Conservation (phyloP, 805 yeast genomes). For the Yamadazyma insecticola region DNA sequence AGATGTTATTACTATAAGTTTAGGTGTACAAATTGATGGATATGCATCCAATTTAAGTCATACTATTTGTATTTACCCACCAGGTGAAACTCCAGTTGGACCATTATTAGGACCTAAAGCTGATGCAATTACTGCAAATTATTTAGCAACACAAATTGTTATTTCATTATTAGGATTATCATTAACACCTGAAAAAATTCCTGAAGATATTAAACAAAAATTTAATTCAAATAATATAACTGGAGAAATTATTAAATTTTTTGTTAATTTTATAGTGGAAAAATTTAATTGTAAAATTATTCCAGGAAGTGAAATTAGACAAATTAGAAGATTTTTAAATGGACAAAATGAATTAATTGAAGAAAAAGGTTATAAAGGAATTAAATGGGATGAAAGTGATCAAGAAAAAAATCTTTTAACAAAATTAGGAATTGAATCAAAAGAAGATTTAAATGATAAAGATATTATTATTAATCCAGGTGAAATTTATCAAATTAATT, state of each 20-base stretch:
- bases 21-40: constrained; percentile 95
- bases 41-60: constrained; percentile 86
- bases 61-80: constrained; percentile 79
- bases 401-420: constrained; percentile 60
- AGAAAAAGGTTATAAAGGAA: constrained; percentile 90
- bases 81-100: constrained; percentile 58
- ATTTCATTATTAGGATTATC: constrained; percentile 69
- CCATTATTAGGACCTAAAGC: constrained; percentile 84
- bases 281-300: constrained; percentile 79
- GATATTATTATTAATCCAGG: constrained; percentile 72
- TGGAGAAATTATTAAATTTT: constrained; percentile 63
- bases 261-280: constrained; percentile 86
- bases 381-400: constrained; percentile 79
- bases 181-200: constrained; percentile 71
- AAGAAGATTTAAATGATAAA: constrained; percentile 22
- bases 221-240: constrained; percentile 42
- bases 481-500: constrained; percentile 82
- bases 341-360: constrained; percentile 93
- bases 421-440: constrained; percentile 14
- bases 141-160: constrained; percentile 86
- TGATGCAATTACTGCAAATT: constrained; percentile 85
- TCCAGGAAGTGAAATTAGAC: constrained; percentile 90
- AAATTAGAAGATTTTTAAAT: constrained; percentile 87
- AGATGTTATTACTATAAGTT: constrained; percentile 76
- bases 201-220: constrained; percentile 41